Evolutionary conservation across 2,329 filamentous ascomycete species (phyloP), one percentile per base, ranked within the genome.

Genomic region (Alternaria tenuissima): DNA sequence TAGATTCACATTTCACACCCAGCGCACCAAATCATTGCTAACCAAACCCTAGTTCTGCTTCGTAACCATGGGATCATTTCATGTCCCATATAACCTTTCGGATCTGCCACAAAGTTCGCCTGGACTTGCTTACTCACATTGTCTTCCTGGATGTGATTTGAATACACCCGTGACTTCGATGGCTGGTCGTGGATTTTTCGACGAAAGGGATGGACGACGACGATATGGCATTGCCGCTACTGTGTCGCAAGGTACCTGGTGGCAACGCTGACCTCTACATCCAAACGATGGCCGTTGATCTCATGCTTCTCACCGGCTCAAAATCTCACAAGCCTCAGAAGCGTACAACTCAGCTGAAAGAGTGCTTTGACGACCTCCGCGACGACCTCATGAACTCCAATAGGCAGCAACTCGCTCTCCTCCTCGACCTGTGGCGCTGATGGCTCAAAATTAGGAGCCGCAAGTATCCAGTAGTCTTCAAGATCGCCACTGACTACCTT

Each of bases 401-500:
- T 9, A 7, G 47, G 18, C 28, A 51, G 12, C 12, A 49, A 43
- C 16, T 32, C 9, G 26, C 28, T 38, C 32, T 58, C 8, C 34
- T 54, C 30, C 26, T 55, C 38, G 14, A 58, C 22, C 53, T 51
- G 2, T 53, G 42, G 48, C n/a, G 26, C 34, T 64, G 39, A 54
- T 64, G 41, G 51, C 44, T 59, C 14, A n/a, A 57, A 51, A 24
- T 57, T 5, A 39, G 51, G 14, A 18, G 52, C 34, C 42, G 52
- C 1, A 30, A 42, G n/a, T 64, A 64, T 22, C 58, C 36, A 18
- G 18, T 56, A 32, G 16, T 64, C 16, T 61, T 48, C 41, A 61
- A 64, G 38, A 61, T 64, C 7, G 58, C 62, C n/a, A 32, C 56
- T 8, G 34, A 64, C 41, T 52, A 44, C 52, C 62, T 64, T 26